Evolutionary conservation across 495 filamentous ascomycete species (phyloP).

Genomic region (Aspergillus indologenus): DNA sequence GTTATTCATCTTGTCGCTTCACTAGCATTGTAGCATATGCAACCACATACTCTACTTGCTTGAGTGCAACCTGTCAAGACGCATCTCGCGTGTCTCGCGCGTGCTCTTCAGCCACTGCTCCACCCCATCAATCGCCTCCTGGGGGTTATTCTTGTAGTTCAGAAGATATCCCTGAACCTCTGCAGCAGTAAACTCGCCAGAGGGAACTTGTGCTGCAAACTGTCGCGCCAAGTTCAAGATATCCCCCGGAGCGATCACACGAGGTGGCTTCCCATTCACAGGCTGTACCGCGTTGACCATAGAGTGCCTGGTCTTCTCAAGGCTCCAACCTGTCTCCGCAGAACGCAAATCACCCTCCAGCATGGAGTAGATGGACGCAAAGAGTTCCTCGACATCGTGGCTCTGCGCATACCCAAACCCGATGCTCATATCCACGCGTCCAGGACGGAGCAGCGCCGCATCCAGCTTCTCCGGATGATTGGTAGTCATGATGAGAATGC

Average conservation of each 20-base stretch:
- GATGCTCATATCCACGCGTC: slow-evolving; percentile 73
- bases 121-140: slow-evolving; percentile 54
- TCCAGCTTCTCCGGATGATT: slow-evolving; percentile 77
- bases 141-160: slow-evolving; percentile 62
- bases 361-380: slow-evolving; percentile 64
- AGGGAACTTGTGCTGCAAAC: slow-evolving; percentile 63
- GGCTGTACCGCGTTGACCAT: not conserved
- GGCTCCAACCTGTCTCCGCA: not conserved
- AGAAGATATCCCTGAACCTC: slow-evolving; percentile 77
- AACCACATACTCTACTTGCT: not conserved
- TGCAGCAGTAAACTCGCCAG: slow-evolving; percentile 64
- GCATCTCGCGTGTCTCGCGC: slow-evolving; percentile 8
- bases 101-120: slow-evolving; percentile 49
- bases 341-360: slow-evolving; percentile 27
- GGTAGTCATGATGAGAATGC: slow-evolving; percentile 82
- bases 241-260: slow-evolving; percentile 8
- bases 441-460: slow-evolving; percentile 70
- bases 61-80: slow-evolving; percentile 7
- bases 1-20: not conserved
- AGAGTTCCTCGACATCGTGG: slow-evolving; percentile 63
- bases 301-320: not conserved
- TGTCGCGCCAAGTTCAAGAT: slow-evolving; percentile 44
- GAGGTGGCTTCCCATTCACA: slow-evolving; percentile 3
- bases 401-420: slow-evolving; percentile 63
- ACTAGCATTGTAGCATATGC: not conserved